Evolutionary conservation across 2,329 filamentous ascomycete genomes (phyloP).

Genomic region (Metarhizium sp.): DNA sequence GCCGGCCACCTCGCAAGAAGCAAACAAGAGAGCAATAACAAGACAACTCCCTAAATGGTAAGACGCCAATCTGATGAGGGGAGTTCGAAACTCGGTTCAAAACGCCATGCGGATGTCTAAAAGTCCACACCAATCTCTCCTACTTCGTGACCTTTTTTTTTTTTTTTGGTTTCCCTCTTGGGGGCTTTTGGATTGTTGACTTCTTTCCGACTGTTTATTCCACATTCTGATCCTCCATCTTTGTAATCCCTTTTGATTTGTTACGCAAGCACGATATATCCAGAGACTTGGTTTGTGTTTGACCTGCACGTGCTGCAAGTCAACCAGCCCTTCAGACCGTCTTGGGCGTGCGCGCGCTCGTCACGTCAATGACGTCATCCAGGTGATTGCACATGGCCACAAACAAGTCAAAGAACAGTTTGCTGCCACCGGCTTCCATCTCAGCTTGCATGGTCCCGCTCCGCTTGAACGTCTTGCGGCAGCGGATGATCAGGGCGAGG

Average conservation of each 20-base stretch:
- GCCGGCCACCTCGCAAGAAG: slow-evolving; percentile 41
- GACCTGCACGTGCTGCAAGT: slow-evolving; percentile 4
- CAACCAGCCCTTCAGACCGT: slow-evolving; percentile 36
- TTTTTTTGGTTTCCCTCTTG: slow-evolving; percentile 11
- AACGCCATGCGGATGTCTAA: slow-evolving; percentile 17
- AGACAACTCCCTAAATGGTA: slow-evolving; percentile 32
- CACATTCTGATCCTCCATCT: slow-evolving; percentile 13
- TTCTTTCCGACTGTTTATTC: slow-evolving; percentile 1
- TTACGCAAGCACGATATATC: slow-evolving; percentile 3
- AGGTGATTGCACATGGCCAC: slow-evolving; percentile 98
- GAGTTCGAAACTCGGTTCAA: slow-evolving; percentile 20
- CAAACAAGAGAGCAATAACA: slow-evolving; percentile 28
- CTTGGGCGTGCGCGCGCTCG: slow-evolving; percentile 53
- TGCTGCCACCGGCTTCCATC: slow-evolving; percentile 85
- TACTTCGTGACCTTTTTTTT: slow-evolving; percentile 10
- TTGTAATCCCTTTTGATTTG: not conserved
- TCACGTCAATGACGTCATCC: slow-evolving; percentile 86
- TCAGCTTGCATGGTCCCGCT: slow-evolving; percentile 98
- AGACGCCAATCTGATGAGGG: slow-evolving; percentile 42
- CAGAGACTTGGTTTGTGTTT: slow-evolving; percentile 11
- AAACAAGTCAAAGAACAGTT: slow-evolving; percentile 97
- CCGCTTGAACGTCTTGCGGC: slow-evolving; percentile 94
- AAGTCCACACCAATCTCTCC: slow-evolving; percentile 8
- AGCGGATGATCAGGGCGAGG: slow-evolving; percentile 93
- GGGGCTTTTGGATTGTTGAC: slow-evolving; percentile 9